phyloP scores from a whole-genome alignment of 2,329 filamentous ascomycete genomes.

The Sclerotinia trifoliorum region DNA sequence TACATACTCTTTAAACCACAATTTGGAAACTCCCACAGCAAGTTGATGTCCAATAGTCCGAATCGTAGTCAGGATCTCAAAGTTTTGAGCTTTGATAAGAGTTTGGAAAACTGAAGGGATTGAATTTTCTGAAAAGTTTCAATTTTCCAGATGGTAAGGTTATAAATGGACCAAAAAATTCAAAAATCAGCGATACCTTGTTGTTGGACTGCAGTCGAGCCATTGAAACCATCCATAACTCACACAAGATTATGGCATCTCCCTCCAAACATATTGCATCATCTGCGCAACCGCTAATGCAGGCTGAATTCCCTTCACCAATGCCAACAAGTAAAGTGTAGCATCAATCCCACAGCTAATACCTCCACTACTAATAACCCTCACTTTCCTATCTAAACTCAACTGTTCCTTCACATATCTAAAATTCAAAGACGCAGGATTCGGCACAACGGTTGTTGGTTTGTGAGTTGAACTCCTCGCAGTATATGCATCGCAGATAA shows the following conservation, averaged over 20 bases:
- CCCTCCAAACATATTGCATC: slow-evolving; percentile 23
- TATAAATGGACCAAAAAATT: background rate
- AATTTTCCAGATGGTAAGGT: background rate
- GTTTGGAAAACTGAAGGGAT: background rate
- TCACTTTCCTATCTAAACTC: slow-evolving; percentile 30
- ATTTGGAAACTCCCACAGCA: background rate
- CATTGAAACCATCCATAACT: background rate
- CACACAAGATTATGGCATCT: slow-evolving; percentile 14
- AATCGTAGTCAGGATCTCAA: background rate
- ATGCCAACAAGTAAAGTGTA: slow-evolving; percentile 41
- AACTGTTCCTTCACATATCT: slow-evolving; percentile 20
- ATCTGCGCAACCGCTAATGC: slow-evolving; percentile 13
- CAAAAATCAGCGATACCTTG: too few species aligned
- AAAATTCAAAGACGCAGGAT: slow-evolving; percentile 15
- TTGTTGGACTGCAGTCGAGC: background rate
- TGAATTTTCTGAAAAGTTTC: background rate
- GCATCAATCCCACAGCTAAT: slow-evolving; percentile 80
- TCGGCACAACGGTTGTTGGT: slow-evolving; percentile 11
- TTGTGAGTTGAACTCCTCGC: background rate
- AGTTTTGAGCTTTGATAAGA: background rate
- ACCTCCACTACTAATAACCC: slow-evolving; percentile 79
- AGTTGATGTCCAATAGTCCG: background rate
- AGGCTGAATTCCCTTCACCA: slow-evolving; percentile 12
- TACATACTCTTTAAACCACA: background rate
- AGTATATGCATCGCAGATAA: slow-evolving; percentile 44